phyloP scores from a whole-genome alignment of 805 yeast species.

The Scheffersomyces ergatensis region DNA sequence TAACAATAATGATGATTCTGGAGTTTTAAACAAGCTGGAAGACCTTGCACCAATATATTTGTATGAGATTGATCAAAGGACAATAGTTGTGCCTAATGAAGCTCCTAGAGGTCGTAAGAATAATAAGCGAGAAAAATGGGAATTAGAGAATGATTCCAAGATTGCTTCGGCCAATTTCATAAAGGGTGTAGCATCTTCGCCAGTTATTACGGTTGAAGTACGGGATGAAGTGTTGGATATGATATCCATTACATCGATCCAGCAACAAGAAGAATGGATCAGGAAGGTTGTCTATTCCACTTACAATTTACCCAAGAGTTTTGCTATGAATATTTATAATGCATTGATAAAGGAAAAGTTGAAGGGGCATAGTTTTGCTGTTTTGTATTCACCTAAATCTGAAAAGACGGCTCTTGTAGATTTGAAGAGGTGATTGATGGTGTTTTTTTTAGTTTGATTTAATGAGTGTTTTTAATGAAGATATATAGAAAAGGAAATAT shows the following conservation, averaged over 20 bases:
- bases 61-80: constrained; percentile 49
- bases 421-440: constrained; percentile 45
- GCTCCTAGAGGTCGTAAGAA: constrained; percentile 78
- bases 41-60: constrained; percentile 23
- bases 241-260: constrained; percentile 72
- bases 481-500: neutral
- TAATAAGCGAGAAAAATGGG: constrained; percentile 75
- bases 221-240: constrained; percentile 84
- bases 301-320: constrained; percentile 80
- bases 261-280: constrained; percentile 77
- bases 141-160: constrained; percentile 68
- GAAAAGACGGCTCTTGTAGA: constrained; percentile 58
- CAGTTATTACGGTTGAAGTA: constrained; percentile 75
- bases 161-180: constrained; percentile 56
- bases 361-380: constrained; percentile 71
- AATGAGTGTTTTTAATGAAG: no score
- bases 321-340: constrained; percentile 69
- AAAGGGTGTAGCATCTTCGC: constrained; percentile 57
- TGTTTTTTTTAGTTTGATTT: no score
- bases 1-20: neutral
- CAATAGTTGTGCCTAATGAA: constrained; percentile 69
- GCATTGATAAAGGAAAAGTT: constrained; percentile 71
- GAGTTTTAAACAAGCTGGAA: neutral
- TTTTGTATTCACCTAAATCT: constrained; percentile 75
- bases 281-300: constrained; percentile 76